These are phyloP conservation scores for Suillus subluteus DNA, from an alignment of 768 basidiomycete genomes.

Conservation along the genomic window DNA sequence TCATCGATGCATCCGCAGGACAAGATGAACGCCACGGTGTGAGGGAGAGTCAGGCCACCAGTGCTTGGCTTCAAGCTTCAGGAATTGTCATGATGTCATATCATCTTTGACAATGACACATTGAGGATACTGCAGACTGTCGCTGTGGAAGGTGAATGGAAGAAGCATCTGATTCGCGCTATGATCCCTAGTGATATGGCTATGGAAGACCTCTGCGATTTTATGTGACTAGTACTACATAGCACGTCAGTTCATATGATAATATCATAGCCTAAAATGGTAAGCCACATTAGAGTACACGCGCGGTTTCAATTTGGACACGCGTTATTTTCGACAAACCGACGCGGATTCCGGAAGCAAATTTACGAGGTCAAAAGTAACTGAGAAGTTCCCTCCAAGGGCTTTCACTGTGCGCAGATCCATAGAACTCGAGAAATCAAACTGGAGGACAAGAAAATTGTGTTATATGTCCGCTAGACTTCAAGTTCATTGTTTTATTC, in stretches of 20 bases:
- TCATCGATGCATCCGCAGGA: not conserved
- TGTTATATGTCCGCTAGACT: not conserved
- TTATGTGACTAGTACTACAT: too few relatives aligned
- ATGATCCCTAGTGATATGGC: too few relatives aligned
- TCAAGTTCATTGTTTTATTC: conserved; percentile 1
- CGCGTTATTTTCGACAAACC: not conserved
- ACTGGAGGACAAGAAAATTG: not conserved
- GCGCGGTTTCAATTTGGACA: not conserved
- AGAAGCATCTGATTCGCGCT: not conserved
- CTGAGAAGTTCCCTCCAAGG: not conserved
- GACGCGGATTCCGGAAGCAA: not conserved
- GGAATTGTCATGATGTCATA: not conserved
- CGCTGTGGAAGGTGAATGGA: not conserved
- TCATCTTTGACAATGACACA: not conserved
- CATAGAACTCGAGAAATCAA: not conserved
- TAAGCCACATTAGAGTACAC: not conserved
- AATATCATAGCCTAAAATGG: too few relatives aligned
- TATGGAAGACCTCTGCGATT: too few relatives aligned
- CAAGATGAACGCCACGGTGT: not conserved
- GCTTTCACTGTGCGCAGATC: not conserved
- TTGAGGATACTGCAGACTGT: not conserved
- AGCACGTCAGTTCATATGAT: too few relatives aligned
- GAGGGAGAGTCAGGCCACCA: not conserved
- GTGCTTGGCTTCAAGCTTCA: not conserved
- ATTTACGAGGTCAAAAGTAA: not conserved